Conservation (phyloP, 345 rosid species). For the Bruguiera gymnorhiza region DNA sequence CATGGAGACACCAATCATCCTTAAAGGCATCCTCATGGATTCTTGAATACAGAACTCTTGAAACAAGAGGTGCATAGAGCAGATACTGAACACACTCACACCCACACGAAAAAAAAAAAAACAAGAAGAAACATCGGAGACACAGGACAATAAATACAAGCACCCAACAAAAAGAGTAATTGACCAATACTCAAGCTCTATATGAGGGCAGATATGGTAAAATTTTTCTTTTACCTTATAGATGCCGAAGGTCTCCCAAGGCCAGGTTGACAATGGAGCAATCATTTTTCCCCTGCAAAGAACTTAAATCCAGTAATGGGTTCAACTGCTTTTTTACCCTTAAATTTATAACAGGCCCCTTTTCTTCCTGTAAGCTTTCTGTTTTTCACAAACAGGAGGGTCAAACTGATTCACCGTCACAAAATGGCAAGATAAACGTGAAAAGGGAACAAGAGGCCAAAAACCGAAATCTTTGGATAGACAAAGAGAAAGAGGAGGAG, state of each 20-base stretch:
- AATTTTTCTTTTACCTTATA: constrained; percentile 54
- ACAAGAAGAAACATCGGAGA: not conserved
- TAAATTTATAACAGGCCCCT: not conserved
- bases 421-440: not conserved
- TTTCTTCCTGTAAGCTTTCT: not conserved
- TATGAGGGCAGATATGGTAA: not conserved
- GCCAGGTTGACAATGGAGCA: constrained; percentile 73
- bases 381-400: too few species aligned
- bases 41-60: constrained; percentile 50
- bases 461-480: not conserved
- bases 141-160: not conserved
- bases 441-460: not conserved
- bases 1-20: constrained; percentile 59
- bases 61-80: constrained; percentile 65
- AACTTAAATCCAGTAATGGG: not conserved
- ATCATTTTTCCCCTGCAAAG: constrained; percentile 22
- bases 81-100: constrained; percentile 48
- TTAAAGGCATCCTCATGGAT: constrained; percentile 36
- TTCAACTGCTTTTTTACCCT: not conserved
- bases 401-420: not conserved
- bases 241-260: constrained; percentile 76
- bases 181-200: not conserved
- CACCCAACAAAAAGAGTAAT: not conserved
- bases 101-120: not conserved
- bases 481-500: not conserved